Base-by-base conservation (phyloP, 2,329 filamentous ascomycete species). In the Cladosporium sp. region DNA sequence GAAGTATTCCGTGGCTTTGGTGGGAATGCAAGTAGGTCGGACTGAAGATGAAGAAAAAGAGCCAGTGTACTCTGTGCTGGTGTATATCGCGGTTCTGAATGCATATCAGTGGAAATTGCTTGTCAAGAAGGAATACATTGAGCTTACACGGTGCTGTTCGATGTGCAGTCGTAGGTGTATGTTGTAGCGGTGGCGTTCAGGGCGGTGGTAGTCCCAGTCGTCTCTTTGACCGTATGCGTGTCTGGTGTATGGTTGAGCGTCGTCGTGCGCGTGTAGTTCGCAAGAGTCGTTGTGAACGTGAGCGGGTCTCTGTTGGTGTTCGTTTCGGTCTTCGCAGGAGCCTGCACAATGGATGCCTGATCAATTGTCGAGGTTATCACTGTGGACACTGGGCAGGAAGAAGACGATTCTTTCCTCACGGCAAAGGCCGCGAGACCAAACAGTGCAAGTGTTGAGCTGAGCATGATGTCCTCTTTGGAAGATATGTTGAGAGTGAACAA, bases 61-160 rank as follows among this genome's bases (percentile, higher is more conserved):
- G 15, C 43, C 43, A 24, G 43, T 47, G 22, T 47, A 47, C n/a
- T 38, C 32, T 5, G 43, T 47, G 22, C 34, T 39, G 43, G 43
- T 47, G 8, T 47, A 19, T 18, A 27, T 32, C 3, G 38, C 22
- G 43, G 13, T 47, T 13, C 43, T 47, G 39, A 4, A 13, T 34
- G 32, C n/a, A n/a, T 34, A 12, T 34, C 32, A 34, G 12, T 13
- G 12, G 32, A 13, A 4, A 7, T 13, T 13, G 4, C 13, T 15
- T 5, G 11, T 13, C 32, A 5, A 13, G 32, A 13, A 12, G 32
- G 32, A 13, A 13, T 7, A 12, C 6, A 7, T 15, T 34, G 6
- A 4, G 37, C 43, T 47, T 27, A 47, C 43, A 47, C 34, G 37
- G 43, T 47, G 15, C 43, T 47, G 22, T 47, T 47, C 6, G 43